phyloP scores from a whole-genome alignment of 2,329 filamentous ascomycete genomes.

The Xylaria multiplex region DNA sequence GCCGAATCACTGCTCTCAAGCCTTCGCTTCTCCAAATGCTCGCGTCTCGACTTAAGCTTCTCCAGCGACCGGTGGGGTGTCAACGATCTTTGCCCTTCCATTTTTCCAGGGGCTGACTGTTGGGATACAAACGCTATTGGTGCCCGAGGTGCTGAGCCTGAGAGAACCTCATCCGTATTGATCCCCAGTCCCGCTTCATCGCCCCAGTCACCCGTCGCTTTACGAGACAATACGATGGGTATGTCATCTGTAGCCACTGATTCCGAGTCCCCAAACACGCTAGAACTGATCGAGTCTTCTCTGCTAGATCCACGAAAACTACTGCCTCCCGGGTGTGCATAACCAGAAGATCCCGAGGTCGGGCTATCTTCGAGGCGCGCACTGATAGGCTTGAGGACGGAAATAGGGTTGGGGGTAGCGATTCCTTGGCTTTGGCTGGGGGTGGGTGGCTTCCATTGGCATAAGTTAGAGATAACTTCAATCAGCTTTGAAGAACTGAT shows the following conservation, averaged over 20 bases:
- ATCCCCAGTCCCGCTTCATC: conserved; percentile 83
- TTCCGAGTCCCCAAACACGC: conserved; percentile 87
- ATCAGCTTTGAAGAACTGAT: conserved; percentile 91
- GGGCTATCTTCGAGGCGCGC: conserved; percentile 80
- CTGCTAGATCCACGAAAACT: conserved; percentile 83
- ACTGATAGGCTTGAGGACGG: conserved; percentile 72
- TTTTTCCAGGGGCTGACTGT: conserved; percentile 71
- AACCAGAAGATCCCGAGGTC: conserved; percentile 78
- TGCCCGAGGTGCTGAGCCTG: conserved; percentile 51
- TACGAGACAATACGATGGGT: conserved; percentile 78
- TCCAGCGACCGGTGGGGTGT: conserved; percentile 74
- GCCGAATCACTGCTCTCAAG: conserved; percentile 84
- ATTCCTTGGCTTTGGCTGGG: conserved; percentile 57
- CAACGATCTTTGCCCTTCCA: conserved; percentile 60
- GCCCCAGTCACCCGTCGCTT: conserved; percentile 77
- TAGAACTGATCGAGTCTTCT: conserved; percentile 88
- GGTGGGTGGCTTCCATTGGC: conserved; percentile 88
- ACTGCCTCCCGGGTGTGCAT: conserved; percentile 72
- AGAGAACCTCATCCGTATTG: conserved; percentile 65
- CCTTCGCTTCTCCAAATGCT: conserved; percentile 76
- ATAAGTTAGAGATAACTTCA: conserved; percentile 86
- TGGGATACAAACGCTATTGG: conserved; percentile 67
- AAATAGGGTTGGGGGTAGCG: conserved; percentile 66
- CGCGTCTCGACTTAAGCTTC: conserved; percentile 77
- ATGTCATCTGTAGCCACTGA: conserved; percentile 81